A percentile compares a stretch with the other conserved stretches of the same genome.
phyloP scores from a whole-genome alignment of 2,329 filamentous ascomycete species.

The Claviceps quebecensis region DNA sequence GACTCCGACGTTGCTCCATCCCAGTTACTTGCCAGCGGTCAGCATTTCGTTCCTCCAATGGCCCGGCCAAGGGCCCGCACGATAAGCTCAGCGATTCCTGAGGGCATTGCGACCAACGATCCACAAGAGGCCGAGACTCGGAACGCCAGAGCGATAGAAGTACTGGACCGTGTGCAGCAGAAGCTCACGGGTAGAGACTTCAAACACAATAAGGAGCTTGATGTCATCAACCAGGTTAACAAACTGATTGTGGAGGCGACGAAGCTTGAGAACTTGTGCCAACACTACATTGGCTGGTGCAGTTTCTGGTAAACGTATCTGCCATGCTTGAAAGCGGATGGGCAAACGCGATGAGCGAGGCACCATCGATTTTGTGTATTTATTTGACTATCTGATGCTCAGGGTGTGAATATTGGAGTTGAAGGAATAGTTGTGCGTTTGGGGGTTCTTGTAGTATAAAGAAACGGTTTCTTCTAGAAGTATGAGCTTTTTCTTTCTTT shows the following conservation, averaged over 20 bases:
- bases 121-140: constrained; percentile 58
- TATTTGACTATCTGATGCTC: neutral
- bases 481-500: neutral
- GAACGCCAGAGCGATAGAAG: constrained; percentile 84
- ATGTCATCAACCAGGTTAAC: constrained; percentile 78
- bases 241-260: constrained; percentile 91
- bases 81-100: constrained; percentile 37
- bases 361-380: too few species aligned
- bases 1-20: constrained; percentile 47
- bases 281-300: constrained; percentile 99
- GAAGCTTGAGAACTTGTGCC: constrained; percentile 91
- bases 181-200: constrained; percentile 94
- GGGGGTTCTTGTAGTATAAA: neutral
- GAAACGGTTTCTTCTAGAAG: neutral
- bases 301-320: constrained; percentile 66
- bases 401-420: constrained; percentile 1
- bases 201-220: constrained; percentile 70
- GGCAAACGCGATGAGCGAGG: neutral
- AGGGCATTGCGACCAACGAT: constrained; percentile 23
- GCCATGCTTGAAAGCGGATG: neutral
- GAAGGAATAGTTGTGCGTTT: neutral
- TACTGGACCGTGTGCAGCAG: constrained; percentile 81
- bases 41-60: constrained; percentile 32
- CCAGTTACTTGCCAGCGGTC: constrained; percentile 35
- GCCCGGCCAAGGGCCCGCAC: constrained; percentile 42